A percentile compares a stretch with the other conserved stretches of the same genome.
phyloP scores from a whole-genome alignment of 2,329 filamentous ascomycete genomes.

The Dothiorella sarmentorum region DNA sequence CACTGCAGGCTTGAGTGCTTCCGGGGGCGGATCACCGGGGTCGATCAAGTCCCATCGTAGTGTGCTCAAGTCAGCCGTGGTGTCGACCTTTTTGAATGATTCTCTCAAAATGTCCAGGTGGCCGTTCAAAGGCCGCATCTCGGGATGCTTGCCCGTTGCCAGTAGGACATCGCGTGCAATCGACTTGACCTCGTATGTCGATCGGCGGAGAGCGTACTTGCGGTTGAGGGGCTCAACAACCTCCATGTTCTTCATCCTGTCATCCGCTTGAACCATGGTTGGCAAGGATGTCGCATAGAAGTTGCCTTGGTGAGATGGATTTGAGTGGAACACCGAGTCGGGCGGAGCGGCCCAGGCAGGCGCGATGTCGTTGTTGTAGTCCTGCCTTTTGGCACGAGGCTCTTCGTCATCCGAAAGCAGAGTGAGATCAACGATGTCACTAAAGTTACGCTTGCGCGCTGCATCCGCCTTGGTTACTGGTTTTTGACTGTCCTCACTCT shows the following conservation, averaged over 20 bases:
- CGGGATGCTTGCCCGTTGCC: conserved; percentile 59
- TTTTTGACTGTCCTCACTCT: conserved; percentile 14
- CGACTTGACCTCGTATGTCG: conserved; percentile 57
- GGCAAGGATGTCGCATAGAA: background rate
- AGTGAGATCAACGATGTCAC: conserved; percentile 54
- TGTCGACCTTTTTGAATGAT: conserved; percentile 43
- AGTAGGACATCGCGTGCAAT: conserved; percentile 63
- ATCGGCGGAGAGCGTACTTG: conserved; percentile 47
- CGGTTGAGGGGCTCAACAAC: conserved; percentile 47
- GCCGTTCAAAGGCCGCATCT: conserved; percentile 56
- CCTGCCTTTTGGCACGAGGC: conserved; percentile 34
- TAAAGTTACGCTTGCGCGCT: conserved; percentile 54
- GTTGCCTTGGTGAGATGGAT: background rate
- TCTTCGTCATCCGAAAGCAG: conserved; percentile 46
- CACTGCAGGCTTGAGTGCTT: conserved; percentile 29
- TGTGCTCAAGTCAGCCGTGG: conserved; percentile 52
- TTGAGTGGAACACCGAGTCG: background rate
- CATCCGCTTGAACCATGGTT: conserved; percentile 18
- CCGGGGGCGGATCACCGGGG: conserved; percentile 47
- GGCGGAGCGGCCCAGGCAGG: conserved; percentile 8
- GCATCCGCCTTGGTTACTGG: conserved; percentile 52
- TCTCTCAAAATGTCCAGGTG: conserved; percentile 52
- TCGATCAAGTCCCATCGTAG: conserved; percentile 62
- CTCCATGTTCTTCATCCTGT: conserved; percentile 20
- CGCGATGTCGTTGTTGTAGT: background rate